Evolutionary conservation across 1,284 basidiomycete genomes (phyloP).

Genomic region (Porodaedalea pini): DNA sequence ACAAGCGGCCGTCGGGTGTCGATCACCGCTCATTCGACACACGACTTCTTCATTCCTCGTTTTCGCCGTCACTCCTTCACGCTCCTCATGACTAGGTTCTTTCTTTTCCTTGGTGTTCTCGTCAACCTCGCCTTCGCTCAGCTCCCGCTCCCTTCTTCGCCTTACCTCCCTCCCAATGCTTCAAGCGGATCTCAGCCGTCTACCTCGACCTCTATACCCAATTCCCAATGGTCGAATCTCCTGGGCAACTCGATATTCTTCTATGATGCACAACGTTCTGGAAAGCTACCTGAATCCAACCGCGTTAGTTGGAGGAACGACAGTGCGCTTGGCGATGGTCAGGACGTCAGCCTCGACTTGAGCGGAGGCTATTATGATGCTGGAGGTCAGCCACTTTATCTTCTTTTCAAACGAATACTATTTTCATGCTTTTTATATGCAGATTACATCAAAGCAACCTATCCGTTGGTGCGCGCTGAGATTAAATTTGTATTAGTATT

Average conservation of each 20-base stretch:
- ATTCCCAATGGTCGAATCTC: constrained; percentile 76
- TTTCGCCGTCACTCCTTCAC: neutral
- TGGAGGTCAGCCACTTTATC: constrained; percentile 50
- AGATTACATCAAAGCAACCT: constrained; percentile 89
- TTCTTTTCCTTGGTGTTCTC: neutral
- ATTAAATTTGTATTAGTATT: constrained; percentile 2
- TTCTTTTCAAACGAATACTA: neutral
- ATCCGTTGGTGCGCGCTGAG: constrained; percentile 55
- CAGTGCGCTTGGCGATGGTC: constrained; percentile 73
- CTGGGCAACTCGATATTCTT: constrained; percentile 83
- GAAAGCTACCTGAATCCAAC: constrained; percentile 63
- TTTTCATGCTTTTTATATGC: neutral
- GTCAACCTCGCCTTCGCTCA: constrained; percentile 33
- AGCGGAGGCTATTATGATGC: constrained; percentile 91
- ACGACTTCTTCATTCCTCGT: neutral
- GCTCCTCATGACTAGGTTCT: neutral
- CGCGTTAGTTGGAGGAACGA: constrained; percentile 86
- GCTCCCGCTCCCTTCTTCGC: constrained; percentile 56
- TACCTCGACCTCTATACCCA: constrained; percentile 43
- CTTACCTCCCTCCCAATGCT: constrained; percentile 61
- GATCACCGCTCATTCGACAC: neutral
- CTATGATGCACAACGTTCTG: constrained; percentile 88
- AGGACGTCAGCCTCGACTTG: constrained; percentile 71
- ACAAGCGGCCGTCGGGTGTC: neutral
- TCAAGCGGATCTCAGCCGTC: constrained; percentile 55